Evolutionary conservation across 495 filamentous ascomycete genomes (phyloP), one percentile per base, ranked within the genome.

Genomic region (Talaromyces proteolyticus): DNA sequence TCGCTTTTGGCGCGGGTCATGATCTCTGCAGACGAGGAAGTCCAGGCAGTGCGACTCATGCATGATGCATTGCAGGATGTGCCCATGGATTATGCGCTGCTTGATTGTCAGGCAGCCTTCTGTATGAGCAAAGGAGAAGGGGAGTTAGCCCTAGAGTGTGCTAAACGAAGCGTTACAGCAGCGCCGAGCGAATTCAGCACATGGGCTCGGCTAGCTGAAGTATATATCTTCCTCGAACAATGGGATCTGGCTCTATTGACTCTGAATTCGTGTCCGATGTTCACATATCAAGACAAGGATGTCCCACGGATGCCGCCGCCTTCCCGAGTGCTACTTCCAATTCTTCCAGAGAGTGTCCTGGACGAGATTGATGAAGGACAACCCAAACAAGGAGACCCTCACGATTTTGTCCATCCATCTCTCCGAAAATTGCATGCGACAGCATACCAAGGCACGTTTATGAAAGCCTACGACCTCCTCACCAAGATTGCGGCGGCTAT

Each of bases 241-340:
- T 98, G 92, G 88, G 93, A 96, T 57, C 59, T 87, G 34, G 93
- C 94, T 2, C 77, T 98, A 16, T 81, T 95, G 7, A 98, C 94
- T 4, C 75, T 98, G n/a, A 98, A 98, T 68, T 96, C 92, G 3
- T 98, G 94, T 54, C 93, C 93, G 3, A 98, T 98, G 93, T 98
- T 98, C 64, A 97, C 93, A 6, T 96, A 97, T 67, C 92, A 96
- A 63, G 93, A 98, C 64, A 96, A 96, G 57, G 93, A 98, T 63
- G 82, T 89, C 6, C 93, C 93, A 16, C 77, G 91, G 50, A 91
- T 96, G 86, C 93, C 93, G 17, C 89, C 93, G 55, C 90, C 91
- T 0, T 80, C 81, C 44, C 88, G 88, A 45, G 84, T 96, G 50
- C 80, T 87, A 60, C 80, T 98, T 18, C 93, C 93, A 0, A 85